Percentiles rank a stretch among this genome's conserved stretches.
Conservation (phyloP, 2,329 filamentous ascomycete species). For the Colletotrichum somersetense region DNA sequence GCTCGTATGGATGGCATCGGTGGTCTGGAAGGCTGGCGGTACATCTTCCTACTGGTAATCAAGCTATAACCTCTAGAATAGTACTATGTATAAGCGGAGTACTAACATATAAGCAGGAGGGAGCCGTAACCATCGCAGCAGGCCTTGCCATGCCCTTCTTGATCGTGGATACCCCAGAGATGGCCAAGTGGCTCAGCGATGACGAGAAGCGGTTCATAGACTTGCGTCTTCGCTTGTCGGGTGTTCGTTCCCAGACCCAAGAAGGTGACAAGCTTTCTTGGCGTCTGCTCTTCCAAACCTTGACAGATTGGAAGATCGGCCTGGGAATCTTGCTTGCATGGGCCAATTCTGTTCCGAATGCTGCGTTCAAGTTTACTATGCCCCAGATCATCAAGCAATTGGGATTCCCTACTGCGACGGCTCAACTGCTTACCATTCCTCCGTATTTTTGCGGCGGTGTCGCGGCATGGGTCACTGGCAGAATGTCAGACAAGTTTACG, state of each 20-base stretch:
- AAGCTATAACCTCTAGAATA: too few species aligned
- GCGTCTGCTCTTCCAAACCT: constrained; percentile 48
- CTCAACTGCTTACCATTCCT: constrained; percentile 50
- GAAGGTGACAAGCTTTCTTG: constrained; percentile 44
- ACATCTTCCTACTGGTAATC: constrained; percentile 34
- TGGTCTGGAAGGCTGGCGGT: constrained; percentile 59
- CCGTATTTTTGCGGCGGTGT: constrained; percentile 52
- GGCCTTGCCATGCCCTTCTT: constrained; percentile 44
- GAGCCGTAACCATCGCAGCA: constrained; percentile 48
- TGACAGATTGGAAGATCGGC: constrained; percentile 59
- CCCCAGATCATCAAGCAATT: constrained; percentile 56
- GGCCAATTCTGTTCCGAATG: constrained; percentile 54
- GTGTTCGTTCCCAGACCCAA: constrained; percentile 20
- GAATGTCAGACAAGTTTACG: constrained; percentile 51
- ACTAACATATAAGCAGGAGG: neutral
- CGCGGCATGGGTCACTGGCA: constrained; percentile 47
- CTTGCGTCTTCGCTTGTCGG: constrained; percentile 36
- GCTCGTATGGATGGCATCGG: constrained; percentile 61
- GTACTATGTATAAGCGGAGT: too few species aligned
- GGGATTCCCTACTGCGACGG: constrained; percentile 52
- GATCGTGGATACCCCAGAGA: constrained; percentile 44
- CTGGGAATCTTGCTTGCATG: constrained; percentile 55
- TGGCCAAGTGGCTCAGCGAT: constrained; percentile 44
- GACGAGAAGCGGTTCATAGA: constrained; percentile 49
- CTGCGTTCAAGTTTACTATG: constrained; percentile 49